These are phyloP conservation scores for Tillandsia fasciculata DNA, from an alignment of 176 grass and related monocot genomes.

Conservation along the genomic window DNA sequence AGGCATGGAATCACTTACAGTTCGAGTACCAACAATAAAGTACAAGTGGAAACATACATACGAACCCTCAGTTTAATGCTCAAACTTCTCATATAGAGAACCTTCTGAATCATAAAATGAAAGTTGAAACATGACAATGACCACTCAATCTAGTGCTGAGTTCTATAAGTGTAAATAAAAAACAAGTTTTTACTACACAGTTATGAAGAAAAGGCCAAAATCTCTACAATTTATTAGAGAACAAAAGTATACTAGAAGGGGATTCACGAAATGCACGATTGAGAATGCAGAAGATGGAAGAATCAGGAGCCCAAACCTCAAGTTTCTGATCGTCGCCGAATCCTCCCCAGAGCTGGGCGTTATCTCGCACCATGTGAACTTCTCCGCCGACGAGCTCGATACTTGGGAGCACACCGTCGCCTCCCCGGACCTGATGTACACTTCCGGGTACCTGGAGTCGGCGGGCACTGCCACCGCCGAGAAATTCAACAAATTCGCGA, in stretches of 20 bases:
- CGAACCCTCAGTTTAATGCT: too few species aligned
- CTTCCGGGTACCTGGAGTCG: conserved; percentile 36
- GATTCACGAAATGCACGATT: not conserved
- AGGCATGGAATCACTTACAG: too few species aligned
- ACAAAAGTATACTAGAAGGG: not conserved
- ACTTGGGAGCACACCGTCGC: conserved; percentile 45
- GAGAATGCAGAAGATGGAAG: not conserved
- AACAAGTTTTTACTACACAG: too few species aligned
- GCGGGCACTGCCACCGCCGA: conserved; percentile 43
- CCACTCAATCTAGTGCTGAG: too few species aligned
- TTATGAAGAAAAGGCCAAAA: too few species aligned
- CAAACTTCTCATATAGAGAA: too few species aligned
- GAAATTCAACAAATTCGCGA: not conserved
- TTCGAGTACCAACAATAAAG: too few species aligned
- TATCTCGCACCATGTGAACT: conserved; percentile 74
- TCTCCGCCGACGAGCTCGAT: conserved; percentile 17
- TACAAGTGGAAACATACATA: too few species aligned
- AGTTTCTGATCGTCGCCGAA: conserved; percentile 27
- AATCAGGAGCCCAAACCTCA: conserved; percentile 1
- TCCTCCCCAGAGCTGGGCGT: conserved; percentile 27
- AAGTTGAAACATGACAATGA: too few species aligned
- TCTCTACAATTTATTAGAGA: too few species aligned
- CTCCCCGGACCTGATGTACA: conserved; percentile 42
- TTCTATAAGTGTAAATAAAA: too few species aligned
- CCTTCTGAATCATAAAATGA: too few species aligned